Evolutionary conservation across 2,329 filamentous ascomycete genomes (phyloP).

Genomic region (Mollisiaceae sp.): DNA sequence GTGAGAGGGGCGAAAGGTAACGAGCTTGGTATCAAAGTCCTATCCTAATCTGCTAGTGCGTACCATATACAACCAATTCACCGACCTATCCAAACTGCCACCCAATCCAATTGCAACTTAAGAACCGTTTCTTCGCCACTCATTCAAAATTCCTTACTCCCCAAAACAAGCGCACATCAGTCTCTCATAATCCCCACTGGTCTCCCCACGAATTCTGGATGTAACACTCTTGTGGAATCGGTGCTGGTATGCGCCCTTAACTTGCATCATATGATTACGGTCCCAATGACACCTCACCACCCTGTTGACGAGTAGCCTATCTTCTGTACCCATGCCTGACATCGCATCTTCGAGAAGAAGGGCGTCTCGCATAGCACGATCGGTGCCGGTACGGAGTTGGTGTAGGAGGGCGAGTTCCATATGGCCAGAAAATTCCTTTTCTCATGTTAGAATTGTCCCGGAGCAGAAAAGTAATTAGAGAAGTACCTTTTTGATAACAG

Average conservation of each 20-base stretch:
- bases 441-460: constrained; percentile 24
- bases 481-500: constrained; percentile 71
- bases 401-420: constrained; percentile 85
- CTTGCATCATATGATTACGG: constrained; percentile 71
- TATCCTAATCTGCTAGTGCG: too few relatives aligned
- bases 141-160: constrained; percentile 1
- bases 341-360: constrained; percentile 83
- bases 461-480: constrained; percentile 13
- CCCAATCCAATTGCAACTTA: background rate
- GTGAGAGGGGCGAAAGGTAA: too few relatives aligned
- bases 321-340: constrained; percentile 86
- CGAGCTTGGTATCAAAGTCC: too few relatives aligned
- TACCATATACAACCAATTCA: too few relatives aligned
- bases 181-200: constrained; percentile 80
- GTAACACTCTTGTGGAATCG: constrained; percentile 71
- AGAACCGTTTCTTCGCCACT: background rate
- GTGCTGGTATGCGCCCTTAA: constrained; percentile 78
- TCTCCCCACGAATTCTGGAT: constrained; percentile 76
- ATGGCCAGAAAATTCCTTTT: constrained; percentile 82
- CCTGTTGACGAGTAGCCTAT: constrained; percentile 77
- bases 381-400: constrained; percentile 77
- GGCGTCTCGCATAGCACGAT: constrained; percentile 86
- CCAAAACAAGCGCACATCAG: constrained; percentile 67
- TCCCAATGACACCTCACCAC: constrained; percentile 87
- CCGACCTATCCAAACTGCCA: too few relatives aligned